A percentile compares a stretch with the other conserved stretches of the same genome.
Conservation (phyloP, 129 eudicot genomes). For the Flaveria bidentis region DNA sequence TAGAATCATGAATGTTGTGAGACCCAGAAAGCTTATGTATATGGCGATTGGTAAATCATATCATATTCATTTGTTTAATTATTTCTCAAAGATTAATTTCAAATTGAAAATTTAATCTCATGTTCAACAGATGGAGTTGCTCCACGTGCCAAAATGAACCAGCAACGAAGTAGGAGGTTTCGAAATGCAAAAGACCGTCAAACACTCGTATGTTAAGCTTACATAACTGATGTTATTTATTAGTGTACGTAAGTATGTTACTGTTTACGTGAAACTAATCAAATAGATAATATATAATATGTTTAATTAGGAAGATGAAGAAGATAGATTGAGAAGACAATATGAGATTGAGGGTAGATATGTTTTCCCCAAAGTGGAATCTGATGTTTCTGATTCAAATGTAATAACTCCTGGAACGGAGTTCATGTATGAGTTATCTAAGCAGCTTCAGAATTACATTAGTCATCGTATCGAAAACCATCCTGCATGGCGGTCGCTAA, state of each 20-base stretch:
- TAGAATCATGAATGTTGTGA: slow-evolving; percentile 45
- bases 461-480: slow-evolving; percentile 24
- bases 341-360: slow-evolving; percentile 44
- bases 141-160: slow-evolving; percentile 76
- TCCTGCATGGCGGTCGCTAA: slow-evolving; percentile 44
- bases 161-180: slow-evolving; percentile 59
- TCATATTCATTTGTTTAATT: background rate
- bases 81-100: background rate
- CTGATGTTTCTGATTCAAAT: slow-evolving; percentile 52
- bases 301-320: slow-evolving; percentile 42
- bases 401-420: slow-evolving; percentile 62
- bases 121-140: slow-evolving; percentile 64
- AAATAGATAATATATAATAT: too few relatives aligned
- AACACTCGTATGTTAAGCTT: slow-evolving; percentile 31
- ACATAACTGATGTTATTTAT: background rate
- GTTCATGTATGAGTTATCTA: slow-evolving; percentile 50
- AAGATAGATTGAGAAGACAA: slow-evolving; percentile 34
- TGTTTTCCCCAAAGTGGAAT: slow-evolving; percentile 39
- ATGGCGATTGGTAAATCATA: slow-evolving; percentile 59
- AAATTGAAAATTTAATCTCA: too few relatives aligned
- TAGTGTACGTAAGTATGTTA: background rate
- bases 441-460: slow-evolving; percentile 44
- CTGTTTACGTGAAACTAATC: background rate
- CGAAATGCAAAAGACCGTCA: slow-evolving; percentile 39
- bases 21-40: slow-evolving; percentile 60